These are phyloP conservation scores for Ostreobium quekettii DNA, from an alignment of 139 green algal genomes.

Conservation along the genomic window DNA sequence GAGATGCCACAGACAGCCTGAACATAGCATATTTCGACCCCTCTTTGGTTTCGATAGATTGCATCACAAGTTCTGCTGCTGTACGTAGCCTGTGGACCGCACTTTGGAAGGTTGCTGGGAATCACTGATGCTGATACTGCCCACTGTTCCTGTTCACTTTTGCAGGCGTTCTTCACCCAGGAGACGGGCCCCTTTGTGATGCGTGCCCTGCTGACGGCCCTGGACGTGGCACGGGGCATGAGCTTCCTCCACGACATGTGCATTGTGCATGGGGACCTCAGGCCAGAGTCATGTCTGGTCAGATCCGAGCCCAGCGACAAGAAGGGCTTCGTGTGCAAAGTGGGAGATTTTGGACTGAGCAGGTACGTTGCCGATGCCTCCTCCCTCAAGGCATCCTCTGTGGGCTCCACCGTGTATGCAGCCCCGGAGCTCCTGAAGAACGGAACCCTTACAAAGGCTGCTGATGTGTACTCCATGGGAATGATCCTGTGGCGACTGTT, in stretches of 20 bases:
- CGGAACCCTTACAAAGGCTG: background rate
- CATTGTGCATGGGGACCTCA: conserved; percentile 48
- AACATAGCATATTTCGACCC: too few relatives aligned
- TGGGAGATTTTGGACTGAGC: conserved; percentile 3
- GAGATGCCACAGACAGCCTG: too few relatives aligned
- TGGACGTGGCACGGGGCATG: conserved; percentile 43
- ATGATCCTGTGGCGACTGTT: background rate
- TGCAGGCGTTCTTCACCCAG: too few relatives aligned
- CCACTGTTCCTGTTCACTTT: too few relatives aligned
- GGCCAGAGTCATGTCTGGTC: conserved; percentile 42
- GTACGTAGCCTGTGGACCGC: too few relatives aligned
- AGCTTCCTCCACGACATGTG: conserved; percentile 41
- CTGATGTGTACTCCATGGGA: background rate
- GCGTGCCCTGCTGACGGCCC: conserved; percentile 23
- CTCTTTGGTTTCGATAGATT: too few relatives aligned
- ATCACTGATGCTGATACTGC: too few relatives aligned
- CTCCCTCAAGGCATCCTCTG: background rate
- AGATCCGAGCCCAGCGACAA: conserved; percentile 11
- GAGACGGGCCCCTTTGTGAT: too few relatives aligned
- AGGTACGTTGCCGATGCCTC: background rate
- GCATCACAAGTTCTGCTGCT: too few relatives aligned
- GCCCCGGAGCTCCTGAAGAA: background rate
- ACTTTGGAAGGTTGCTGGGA: too few relatives aligned
- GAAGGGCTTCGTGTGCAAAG: background rate
- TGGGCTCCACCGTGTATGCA: background rate